Evolutionary conservation across 2,329 filamentous ascomycete species (phyloP).

Genomic region (Cordyceps fumosorosea): DNA sequence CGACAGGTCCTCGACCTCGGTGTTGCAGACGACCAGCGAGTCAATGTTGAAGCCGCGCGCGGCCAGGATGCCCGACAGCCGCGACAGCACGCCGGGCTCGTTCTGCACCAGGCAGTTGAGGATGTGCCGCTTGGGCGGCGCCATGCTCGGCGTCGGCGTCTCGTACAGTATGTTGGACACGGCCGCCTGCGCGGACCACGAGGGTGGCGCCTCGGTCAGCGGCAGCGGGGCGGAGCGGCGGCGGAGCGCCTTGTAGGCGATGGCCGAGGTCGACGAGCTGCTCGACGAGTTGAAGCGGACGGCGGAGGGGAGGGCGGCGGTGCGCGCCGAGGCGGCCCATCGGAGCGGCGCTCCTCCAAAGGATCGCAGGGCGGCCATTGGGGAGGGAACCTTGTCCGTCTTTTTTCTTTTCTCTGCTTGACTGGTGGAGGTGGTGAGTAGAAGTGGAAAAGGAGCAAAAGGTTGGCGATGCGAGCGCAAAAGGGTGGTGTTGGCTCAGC

Average conservation of each 20-base stretch:
- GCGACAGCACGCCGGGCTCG: constrained; percentile 93
- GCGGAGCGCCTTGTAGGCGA: constrained; percentile 95
- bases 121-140: constrained; percentile 87
- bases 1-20: constrained; percentile 91
- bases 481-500: not conserved
- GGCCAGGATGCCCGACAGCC: constrained; percentile 91
- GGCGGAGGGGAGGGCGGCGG: constrained; percentile 18
- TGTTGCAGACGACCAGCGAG: constrained; percentile 94
- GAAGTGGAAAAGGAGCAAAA: not conserved
- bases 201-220: constrained; percentile 64
- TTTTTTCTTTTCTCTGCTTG: not conserved
- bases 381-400: constrained; percentile 10
- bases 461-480: not conserved
- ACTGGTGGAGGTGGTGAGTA: not conserved
- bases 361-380: constrained; percentile 41
- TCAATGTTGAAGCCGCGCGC: constrained; percentile 99
- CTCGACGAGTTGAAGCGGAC: constrained; percentile 35
- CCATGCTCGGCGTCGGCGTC: constrained; percentile 76
- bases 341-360: constrained; percentile 34
- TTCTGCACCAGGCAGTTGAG: constrained; percentile 99
- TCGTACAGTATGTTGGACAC: constrained; percentile 99
- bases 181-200: constrained; percentile 87
- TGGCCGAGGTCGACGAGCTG: constrained; percentile 78
- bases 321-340: constrained; percentile 25
- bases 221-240: constrained; percentile 82